Conservation (phyloP, 441 rosid genomes). For the Euphorbia neoarborescens region DNA sequence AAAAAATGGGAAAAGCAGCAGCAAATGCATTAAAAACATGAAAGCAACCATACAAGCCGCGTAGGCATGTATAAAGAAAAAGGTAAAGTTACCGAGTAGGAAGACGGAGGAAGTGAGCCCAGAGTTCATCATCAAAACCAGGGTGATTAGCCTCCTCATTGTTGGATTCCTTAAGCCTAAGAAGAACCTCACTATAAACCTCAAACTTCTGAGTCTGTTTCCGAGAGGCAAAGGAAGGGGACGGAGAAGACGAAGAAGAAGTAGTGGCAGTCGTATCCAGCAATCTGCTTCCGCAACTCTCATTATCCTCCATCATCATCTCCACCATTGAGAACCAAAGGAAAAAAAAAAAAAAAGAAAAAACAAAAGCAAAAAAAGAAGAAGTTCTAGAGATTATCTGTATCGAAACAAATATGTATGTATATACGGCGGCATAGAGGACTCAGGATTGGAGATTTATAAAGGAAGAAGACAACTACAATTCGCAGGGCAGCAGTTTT, state of each 20-base stretch:
- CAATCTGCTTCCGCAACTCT: constrained; percentile 76
- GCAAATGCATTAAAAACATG: background rate
- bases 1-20: background rate
- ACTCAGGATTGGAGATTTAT: background rate
- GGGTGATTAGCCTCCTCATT: constrained; percentile 55
- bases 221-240: constrained; percentile 37
- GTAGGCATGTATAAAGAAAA: constrained; percentile 3
- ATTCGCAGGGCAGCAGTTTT: background rate
- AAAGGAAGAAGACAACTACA: background rate
- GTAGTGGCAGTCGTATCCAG: constrained; percentile 24
- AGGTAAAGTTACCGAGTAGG: constrained; percentile 57
- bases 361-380: background rate
- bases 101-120: constrained; percentile 90
- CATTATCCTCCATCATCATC: constrained; percentile 63
- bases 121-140: constrained; percentile 77
- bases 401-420: background rate
- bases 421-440: background rate
- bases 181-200: constrained; percentile 66
- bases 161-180: constrained; percentile 55
- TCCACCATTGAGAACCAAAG: constrained; percentile 7
- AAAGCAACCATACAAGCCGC: background rate
- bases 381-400: background rate
- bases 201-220: constrained; percentile 69
- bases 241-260: constrained; percentile 9
- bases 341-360: background rate